phyloP scores from a whole-genome alignment of 192 early-diverging fungal genomes.

The Spinellus fusiger region DNA sequence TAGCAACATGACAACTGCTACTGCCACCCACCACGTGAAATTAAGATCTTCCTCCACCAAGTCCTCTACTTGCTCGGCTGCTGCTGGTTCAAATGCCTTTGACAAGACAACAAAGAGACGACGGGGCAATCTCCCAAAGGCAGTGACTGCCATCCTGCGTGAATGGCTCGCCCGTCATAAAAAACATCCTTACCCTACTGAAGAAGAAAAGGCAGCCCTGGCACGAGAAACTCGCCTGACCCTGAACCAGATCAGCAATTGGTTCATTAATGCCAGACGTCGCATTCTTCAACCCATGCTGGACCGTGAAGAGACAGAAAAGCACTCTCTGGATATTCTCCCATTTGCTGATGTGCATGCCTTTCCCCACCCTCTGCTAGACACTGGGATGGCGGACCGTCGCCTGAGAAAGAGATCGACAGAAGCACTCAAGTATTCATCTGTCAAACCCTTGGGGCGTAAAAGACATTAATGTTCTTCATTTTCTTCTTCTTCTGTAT shows the following conservation, averaged over 20 bases:
- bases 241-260: conserved; percentile 51
- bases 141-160: conserved; percentile 34
- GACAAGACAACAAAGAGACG: conserved; percentile 19
- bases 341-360: conserved; percentile 6
- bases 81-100: conserved; percentile 1
- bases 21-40: neutral
- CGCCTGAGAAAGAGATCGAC: conserved; percentile 8
- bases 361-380: neutral
- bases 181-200: conserved; percentile 48
- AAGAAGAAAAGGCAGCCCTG: conserved; percentile 39
- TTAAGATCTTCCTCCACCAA: conserved; percentile 7
- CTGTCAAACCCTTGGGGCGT: neutral
- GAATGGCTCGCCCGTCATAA: conserved; percentile 40
- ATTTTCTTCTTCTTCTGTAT: neutral
- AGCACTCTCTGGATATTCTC: conserved; percentile 14
- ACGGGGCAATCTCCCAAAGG: conserved; percentile 35
- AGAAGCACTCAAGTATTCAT: neutral
- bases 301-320: conserved; percentile 20
- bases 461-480: neutral
- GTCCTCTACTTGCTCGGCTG: neutral
- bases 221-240: conserved; percentile 39
- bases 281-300: conserved; percentile 48
- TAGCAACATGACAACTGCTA: neutral
- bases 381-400: conserved; percentile 1
- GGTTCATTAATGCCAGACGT: conserved; percentile 53